Evolutionary conservation across 306 rosid genomes (phyloP), one percentile per base, ranked within the genome.

Genomic region (Gleditsia sinensis): DNA sequence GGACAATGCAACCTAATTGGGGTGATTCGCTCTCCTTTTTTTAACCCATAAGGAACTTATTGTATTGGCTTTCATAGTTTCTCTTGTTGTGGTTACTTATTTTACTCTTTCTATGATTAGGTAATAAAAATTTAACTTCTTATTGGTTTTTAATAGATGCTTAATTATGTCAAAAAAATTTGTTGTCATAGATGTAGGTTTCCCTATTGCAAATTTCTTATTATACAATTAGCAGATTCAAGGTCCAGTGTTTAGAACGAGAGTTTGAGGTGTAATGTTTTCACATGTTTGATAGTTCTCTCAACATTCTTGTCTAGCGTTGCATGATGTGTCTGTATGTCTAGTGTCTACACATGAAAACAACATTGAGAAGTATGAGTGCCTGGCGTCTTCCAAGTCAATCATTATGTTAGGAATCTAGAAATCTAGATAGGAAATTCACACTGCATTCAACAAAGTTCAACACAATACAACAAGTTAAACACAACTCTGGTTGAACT

Each of bases 91-190:
- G 50, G 72, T 71, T 65, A n/a, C 55, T 17, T 43, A n/a, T 58
- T 62, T 59, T 48, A 71, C 27, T 21, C 56, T 61, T 82, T 65
- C 61, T 53, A 4, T 59, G 76, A 28, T 71, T 36, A 27, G 42
- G 55, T 14, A 7, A 40, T 27, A 21, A 40, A 2, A 40, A 2
- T 28, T 24, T 14, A 39, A 11, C 39, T 40, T 71, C 27, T 24
- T 39, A 14, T 55, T 69, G 40, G 24, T 69, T 51, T 62, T 20
- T 2, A 39, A 12, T 21, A 37, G 50, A 30, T 49, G 14, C 16
- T 37, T 64, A 42, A 40, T 40, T 36, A 40, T 42, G 21, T 48
- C 30, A 37, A n/a, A n/a, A n/a, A n/a, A 69, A 46, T 21, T 66
- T 54, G 45, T 21, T 72, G 21, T 46, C 32, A 24, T 39, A 46